A percentile compares a stretch with the other conserved stretches of the same genome.
These are phyloP conservation scores for Sporothrix euskadiensis DNA, from an alignment of 2,329 filamentous ascomycete genomes.

Conservation along the genomic window DNA sequence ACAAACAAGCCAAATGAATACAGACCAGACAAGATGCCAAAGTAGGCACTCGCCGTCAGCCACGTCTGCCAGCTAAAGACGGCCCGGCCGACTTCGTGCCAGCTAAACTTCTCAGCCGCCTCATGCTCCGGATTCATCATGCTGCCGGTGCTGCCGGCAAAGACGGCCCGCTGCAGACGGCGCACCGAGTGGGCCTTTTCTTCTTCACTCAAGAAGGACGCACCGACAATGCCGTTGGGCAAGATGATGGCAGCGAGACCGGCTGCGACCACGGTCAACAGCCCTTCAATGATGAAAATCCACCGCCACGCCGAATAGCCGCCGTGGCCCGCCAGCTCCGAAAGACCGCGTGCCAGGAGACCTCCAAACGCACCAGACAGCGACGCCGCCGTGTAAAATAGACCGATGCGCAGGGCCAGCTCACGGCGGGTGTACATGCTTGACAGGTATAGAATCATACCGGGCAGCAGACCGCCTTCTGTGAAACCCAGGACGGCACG, in stretches of 20 bases:
- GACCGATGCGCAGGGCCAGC: conserved; percentile 62
- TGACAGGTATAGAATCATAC: conserved; percentile 65
- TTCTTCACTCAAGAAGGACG: conserved; percentile 54
- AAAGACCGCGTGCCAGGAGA: conserved; percentile 61
- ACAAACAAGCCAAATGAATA: conserved; percentile 67
- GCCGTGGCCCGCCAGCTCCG: conserved; percentile 57
- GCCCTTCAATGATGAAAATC: conserved; percentile 63
- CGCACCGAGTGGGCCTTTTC: conserved; percentile 53
- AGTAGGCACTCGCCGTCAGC: conserved; percentile 63
- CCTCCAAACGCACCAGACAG: conserved; percentile 66
- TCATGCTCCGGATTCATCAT: conserved; percentile 29
- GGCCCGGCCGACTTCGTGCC: conserved; percentile 64
- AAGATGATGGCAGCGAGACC: conserved; percentile 54
- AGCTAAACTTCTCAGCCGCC: conserved; percentile 52
- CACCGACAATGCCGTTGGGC: conserved; percentile 57
- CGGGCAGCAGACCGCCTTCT: conserved; percentile 66
- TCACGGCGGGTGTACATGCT: conserved; percentile 61
- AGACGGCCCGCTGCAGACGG: conserved; percentile 40
- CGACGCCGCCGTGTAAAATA: conserved; percentile 68
- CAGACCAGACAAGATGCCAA: conserved; percentile 58
- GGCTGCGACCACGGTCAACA: conserved; percentile 58
- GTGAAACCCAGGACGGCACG: conserved; percentile 62
- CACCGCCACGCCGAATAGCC: conserved; percentile 60
- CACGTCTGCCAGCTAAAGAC: conserved; percentile 62
- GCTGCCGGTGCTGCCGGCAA: background rate